Conservation (phyloP, 176 grass and related monocot genomes). For the Aegilops umbellulata region DNA sequence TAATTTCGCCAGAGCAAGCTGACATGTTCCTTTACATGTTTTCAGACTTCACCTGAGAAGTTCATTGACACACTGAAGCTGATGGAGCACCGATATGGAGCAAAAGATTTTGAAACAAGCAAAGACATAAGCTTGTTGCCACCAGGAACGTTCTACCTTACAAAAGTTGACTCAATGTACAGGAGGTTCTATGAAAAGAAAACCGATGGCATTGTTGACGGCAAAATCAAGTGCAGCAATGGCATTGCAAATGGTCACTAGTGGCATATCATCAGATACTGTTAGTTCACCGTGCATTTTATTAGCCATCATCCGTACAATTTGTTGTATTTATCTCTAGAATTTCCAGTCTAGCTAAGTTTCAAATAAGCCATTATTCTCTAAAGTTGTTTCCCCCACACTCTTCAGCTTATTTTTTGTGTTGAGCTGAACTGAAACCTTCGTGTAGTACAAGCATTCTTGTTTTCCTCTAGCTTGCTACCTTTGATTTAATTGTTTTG, state of each 20-base stretch:
- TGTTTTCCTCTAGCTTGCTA: not conserved
- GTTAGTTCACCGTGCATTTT: not conserved
- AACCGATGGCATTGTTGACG: not conserved
- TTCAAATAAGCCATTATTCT: not conserved
- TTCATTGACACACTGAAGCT: constrained; percentile 75
- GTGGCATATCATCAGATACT: not conserved
- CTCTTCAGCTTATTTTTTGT: constrained; percentile 7
- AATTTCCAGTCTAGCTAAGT: not conserved
- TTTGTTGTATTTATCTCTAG: constrained; percentile 26
- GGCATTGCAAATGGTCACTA: constrained; percentile 34
- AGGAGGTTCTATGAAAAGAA: constrained; percentile 70
- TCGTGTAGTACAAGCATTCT: not conserved
- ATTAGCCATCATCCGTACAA: not conserved
- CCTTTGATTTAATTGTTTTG: not conserved
- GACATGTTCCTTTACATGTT: constrained; percentile 14
- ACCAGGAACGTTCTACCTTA: constrained; percentile 74
- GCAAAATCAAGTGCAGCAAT: constrained; percentile 18
- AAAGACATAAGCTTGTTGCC: constrained; percentile 58
- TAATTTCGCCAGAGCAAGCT: not conserved
- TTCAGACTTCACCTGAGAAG: constrained; percentile 58
- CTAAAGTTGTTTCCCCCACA: not conserved
- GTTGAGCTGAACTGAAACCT: constrained; percentile 6
- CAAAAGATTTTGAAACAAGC: constrained; percentile 75
- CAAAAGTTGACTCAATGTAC: constrained; percentile 85
- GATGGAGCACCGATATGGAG: constrained; percentile 78